phyloP scores from a whole-genome alignment of 2,329 filamentous ascomycete species.

The Cadophora sp. region DNA sequence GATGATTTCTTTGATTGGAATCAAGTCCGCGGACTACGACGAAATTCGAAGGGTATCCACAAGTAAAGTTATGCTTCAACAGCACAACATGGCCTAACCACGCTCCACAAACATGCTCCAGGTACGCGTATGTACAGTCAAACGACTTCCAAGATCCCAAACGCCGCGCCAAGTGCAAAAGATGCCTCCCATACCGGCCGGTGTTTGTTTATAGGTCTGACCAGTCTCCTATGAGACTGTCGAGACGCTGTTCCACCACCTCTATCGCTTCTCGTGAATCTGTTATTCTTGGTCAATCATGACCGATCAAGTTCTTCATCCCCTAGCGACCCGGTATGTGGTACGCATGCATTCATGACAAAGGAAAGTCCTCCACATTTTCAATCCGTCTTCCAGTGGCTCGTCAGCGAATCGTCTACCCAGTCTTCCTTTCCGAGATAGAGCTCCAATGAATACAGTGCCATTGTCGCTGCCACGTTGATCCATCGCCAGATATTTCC shows the following conservation, averaged over 20 bases:
- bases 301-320: background rate
- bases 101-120: slow-evolving; percentile 26
- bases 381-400: slow-evolving; percentile 95
- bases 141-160: slow-evolving; percentile 24
- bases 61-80: slow-evolving; percentile 21
- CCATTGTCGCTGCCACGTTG: slow-evolving; percentile 89
- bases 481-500: slow-evolving; percentile 94
- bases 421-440: slow-evolving; percentile 81
- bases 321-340: background rate
- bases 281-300: background rate
- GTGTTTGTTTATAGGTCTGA: background rate
- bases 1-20: slow-evolving; percentile 19
- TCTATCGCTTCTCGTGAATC: slow-evolving; percentile 7
- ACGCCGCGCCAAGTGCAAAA: slow-evolving; percentile 31
- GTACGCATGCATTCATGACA: slow-evolving; percentile 18
- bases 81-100: slow-evolving; percentile 17
- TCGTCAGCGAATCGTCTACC: slow-evolving; percentile 72
- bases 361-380: slow-evolving; percentile 16
- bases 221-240: slow-evolving; percentile 1
- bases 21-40: slow-evolving; percentile 18
- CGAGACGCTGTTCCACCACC: slow-evolving; percentile 15
- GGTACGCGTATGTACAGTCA: slow-evolving; percentile 32
- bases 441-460: slow-evolving; percentile 87
- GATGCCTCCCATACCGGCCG: slow-evolving; percentile 17
- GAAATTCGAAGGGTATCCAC: slow-evolving; percentile 25